Evolutionary conservation across 768 basidiomycete genomes (phyloP), one percentile per base, ranked within the genome.

Genomic region (Leccinum longicurvipes): DNA sequence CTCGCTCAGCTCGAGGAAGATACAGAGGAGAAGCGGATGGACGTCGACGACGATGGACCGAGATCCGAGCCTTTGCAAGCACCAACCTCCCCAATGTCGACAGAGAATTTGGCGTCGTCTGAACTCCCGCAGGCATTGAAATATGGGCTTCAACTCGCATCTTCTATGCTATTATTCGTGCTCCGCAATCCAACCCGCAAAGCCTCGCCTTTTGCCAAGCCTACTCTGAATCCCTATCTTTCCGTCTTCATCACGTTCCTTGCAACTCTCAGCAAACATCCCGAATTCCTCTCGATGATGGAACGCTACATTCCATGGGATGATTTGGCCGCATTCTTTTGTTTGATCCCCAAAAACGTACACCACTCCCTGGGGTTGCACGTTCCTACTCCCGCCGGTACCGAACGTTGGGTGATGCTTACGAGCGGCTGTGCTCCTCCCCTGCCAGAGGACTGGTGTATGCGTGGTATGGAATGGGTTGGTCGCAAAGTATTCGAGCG

Each of bases 391-490:
- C 60, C 64, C 47, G 44, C 68, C 29, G 68, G 74, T n/a, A 68
- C 72, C 32, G 80, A 86, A 45, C 79, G 81, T 34, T 84, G 85
- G 77, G 68, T 74, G 23, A 83, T 94, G 76, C 76, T 91, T 29
- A 89, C 87, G 0, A 83, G 77, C 45, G 83, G 83, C 14, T 86
- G 83, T 58, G 73, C 81, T 21, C 85, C 86, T 0, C 86, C 91
- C 0, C 74, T 98, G 2, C 81, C 90, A 0, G 97, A 99, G 71
- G 97, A 98, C 65, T 98, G 95, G 93, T 91, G 89, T 64, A 68
- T 98, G 61, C 82, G 97, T 29, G 97, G 97, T 1, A 92, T 95
- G 86, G 94, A 94, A 63, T 99, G 97, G 97, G 87, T 92, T 4
- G 89, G 91, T 6, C 79, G 92, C 56, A 83, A 84, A 58, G 86